Evolutionary conservation across 805 yeast species (phyloP), one percentile per base, ranked within the genome.

Genomic region (Clavispora asparagi): DNA sequence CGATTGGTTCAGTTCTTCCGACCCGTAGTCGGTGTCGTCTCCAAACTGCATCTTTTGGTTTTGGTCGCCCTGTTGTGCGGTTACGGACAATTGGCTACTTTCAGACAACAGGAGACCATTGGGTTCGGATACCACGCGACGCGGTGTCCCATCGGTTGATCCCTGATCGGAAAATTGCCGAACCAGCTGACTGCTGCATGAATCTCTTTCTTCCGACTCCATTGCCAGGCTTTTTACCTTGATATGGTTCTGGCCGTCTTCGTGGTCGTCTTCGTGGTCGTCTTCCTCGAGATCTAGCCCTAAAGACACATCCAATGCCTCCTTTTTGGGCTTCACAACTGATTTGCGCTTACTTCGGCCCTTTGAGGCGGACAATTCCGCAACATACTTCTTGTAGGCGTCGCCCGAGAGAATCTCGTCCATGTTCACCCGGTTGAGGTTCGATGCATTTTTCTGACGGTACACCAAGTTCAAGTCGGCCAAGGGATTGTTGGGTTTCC

Each of bases 391-490:
- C 37, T 29, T 40, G 31, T 40, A 39, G 16, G 46, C 48, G 11
- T 42, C 50, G 25, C 52, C 50, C 9, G 46, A 42, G 32, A 44
- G 13, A 16, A 55, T 49, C 23, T 55, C 57, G 39, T 51, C 55
- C 40, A 55, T 42, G 14, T 43, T 43, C 38, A 55, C 53, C 9
- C 47, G 48, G 35, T 51, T 55, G 27, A 55, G 43, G 39, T 52
- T 55, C 35, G 41, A 37, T 26, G 45, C 49, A 39, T 52, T 55
- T 10, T 48, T 45, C 41, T 43, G 25, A 23, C 43, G 45, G 46
- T 46, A 49, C 38, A 27, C 45, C 16, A 39, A 41, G 35, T 55
- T 55, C 41, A 51, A 43, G 17, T 25, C 25, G 25, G 43, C 51
- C 29, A 55, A 44, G 11, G 32, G 37, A 12, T 43, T 43, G 7